These are phyloP conservation scores for Pseudogymnoascus sp. DNA, from an alignment of 2,329 filamentous ascomycete species.

Conservation along the genomic window DNA sequence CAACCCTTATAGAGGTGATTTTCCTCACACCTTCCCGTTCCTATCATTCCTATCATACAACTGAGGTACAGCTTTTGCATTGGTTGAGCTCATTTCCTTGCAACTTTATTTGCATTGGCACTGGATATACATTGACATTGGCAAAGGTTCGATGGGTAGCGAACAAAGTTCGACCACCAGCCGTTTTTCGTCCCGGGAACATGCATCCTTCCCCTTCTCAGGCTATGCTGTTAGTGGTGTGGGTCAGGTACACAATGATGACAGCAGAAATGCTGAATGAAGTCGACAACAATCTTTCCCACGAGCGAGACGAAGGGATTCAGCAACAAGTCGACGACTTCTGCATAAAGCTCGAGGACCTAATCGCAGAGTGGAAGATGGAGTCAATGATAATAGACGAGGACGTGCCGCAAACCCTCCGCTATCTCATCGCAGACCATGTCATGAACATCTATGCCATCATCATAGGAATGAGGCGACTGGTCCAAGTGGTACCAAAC, in stretches of 20 bases:
- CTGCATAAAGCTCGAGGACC: constrained; percentile 1
- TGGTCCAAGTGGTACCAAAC: background rate
- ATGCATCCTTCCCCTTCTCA: background rate
- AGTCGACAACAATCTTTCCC: background rate
- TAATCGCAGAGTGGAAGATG: background rate
- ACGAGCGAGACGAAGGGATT: background rate
- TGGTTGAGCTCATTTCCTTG: background rate
- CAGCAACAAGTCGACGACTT: background rate
- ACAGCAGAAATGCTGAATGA: constrained; percentile 8
- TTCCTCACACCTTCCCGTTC: background rate
- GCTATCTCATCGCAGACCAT: constrained; percentile 1
- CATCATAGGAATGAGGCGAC: background rate
- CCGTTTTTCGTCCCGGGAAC: background rate
- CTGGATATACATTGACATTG: background rate
- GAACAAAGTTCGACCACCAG: background rate
- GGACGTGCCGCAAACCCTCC: background rate
- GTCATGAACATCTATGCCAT: constrained; percentile 2
- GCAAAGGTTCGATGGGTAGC: constrained; percentile 2
- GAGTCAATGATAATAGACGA: constrained; percentile 1
- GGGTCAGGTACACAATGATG: background rate
- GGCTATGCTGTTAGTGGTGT: background rate
- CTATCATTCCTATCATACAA: background rate
- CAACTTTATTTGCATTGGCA: background rate
- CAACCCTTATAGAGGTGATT: background rate
- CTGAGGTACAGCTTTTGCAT: background rate